These are phyloP conservation scores for Akebia trifoliata DNA, from an alignment of 164 flowering plant species.

Conservation along the genomic window DNA sequence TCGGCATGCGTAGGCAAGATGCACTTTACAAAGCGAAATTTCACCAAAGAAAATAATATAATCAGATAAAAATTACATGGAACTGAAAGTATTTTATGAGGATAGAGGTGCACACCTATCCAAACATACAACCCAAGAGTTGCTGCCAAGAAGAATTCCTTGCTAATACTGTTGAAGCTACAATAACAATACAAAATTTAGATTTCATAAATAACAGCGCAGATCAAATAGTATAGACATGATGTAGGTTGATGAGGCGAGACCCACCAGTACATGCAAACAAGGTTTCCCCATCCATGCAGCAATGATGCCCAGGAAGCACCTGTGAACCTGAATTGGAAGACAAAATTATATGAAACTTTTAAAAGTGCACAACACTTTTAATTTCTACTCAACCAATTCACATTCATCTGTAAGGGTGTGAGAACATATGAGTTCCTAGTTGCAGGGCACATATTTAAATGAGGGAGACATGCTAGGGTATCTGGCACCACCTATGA, in stretches of 20 bases:
- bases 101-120: slow-evolving; percentile 50
- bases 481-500: too few relatives aligned
- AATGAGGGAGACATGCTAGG: too few relatives aligned
- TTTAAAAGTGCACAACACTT: too few relatives aligned
- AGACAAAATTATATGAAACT: not conserved
- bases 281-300: slow-evolving; percentile 83
- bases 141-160: slow-evolving; percentile 71
- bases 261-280: slow-evolving; percentile 67
- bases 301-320: slow-evolving; percentile 77
- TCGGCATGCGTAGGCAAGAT: too few relatives aligned
- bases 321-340: slow-evolving; percentile 96
- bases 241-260: not conserved
- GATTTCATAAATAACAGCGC: not conserved
- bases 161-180: slow-evolving; percentile 75
- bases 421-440: too few relatives aligned
- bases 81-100: not conserved
- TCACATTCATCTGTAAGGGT: too few relatives aligned
- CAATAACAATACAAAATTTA: slow-evolving; percentile 11
- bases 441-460: too few relatives aligned
- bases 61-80: not conserved
- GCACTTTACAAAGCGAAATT: not conserved
- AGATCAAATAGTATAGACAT: not conserved
- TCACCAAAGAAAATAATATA: not conserved
- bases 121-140: slow-evolving; percentile 57
- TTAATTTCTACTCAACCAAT: too few relatives aligned